Base-by-base conservation (phyloP, 1,139 yeast species). In the Candida sojae region DNA sequence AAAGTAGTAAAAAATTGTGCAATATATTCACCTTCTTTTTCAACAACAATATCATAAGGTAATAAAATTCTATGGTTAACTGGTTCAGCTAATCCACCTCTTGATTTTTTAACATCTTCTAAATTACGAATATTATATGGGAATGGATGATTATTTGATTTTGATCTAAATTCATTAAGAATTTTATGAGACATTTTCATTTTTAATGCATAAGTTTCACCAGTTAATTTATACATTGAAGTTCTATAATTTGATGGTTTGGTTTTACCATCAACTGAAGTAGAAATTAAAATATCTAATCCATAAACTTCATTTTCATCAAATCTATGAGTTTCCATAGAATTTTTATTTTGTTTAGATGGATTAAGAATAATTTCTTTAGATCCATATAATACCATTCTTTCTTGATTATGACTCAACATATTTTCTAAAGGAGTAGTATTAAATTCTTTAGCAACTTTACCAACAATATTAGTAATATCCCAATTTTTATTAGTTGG, bases 291-390 rank as follows among this genome's bases (percentile, higher is more conserved):
- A 52, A 87, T 77, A 61, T 87, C 95, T 59, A 87, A 73, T 45
- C 93, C 95, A 64, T 82, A 87, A 41, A 87, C 93, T 63, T 87
- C 92, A 62, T 84, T 84, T 64, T 83, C 89, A 64, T 82, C 90
- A 59, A 87, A 86, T 61, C 79, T 82, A 64, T 73, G 71, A 45
- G 89, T 75, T 53, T 83, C 87, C 65, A 85, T 79, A 63, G 80
- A 86, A 56, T 68, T 68, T 67, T 79, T 82, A 73, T 86, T 88
- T 58, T 75, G 77, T 61, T 85, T 88, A 53, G 80, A 71, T 55
- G 95, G 95, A 73, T 87, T 87, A 56, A 88, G 71, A 61, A 87
- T 85, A 62, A 88, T 77, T 67, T 87, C 89, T 75, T 87, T 86
- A 58, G 86, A 81, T 47, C 93, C 95, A 59, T 86, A 86, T 62